Evolutionary conservation across 352 stramenopile genomes (phyloP), one percentile per base, ranked within the genome.

Genomic region (Globisporangium nodosum): DNA sequence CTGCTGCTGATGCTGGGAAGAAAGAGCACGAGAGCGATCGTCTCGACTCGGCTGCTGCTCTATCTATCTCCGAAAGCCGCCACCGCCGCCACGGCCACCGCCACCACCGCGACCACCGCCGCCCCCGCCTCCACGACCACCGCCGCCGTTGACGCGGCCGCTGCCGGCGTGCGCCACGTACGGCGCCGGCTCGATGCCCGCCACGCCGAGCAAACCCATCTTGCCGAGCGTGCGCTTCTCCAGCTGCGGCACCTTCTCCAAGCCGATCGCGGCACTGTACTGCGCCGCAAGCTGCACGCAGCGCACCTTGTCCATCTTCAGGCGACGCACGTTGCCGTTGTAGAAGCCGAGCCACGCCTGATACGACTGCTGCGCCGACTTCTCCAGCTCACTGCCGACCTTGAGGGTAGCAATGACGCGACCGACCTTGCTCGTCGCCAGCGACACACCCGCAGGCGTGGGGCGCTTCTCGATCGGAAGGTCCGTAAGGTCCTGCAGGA

Each of bases 341-440:
- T 98, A 98, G 70, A 97, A 98, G 15, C 96, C 96, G 35, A 99
- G 79, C 83, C 85, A 98, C 39, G 94, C 93, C 70, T 96, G 79
- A 70, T 98, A 99, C 54, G 93, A 96, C 62, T 91, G 72, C 67
- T 85, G 77, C 12, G 79, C 87, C 46, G 79, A 87, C 61, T 92
- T 88, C 51, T 88, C 76, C 20, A 96, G 63, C 30, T 92, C 81
- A 18, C 56, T 71, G 47, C 83, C 66, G 2, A 30, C 43, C 9
- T 82, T 74, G 13, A 90, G 56, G 12, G 56, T 71, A 30, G 73
- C 60, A 15, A 79, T 37, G 33, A 78, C 72, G 31, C 67, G 61
- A 12, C 64, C 30, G 0, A 62, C 56, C 27, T 43, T 50, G 37
- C 48, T 56, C 47, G n/a, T 56, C 56, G 54, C 20, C 4, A 62